Base-by-base conservation (phyloP, 2,329 filamentous ascomycete genomes). In the Fusarium sp. region DNA sequence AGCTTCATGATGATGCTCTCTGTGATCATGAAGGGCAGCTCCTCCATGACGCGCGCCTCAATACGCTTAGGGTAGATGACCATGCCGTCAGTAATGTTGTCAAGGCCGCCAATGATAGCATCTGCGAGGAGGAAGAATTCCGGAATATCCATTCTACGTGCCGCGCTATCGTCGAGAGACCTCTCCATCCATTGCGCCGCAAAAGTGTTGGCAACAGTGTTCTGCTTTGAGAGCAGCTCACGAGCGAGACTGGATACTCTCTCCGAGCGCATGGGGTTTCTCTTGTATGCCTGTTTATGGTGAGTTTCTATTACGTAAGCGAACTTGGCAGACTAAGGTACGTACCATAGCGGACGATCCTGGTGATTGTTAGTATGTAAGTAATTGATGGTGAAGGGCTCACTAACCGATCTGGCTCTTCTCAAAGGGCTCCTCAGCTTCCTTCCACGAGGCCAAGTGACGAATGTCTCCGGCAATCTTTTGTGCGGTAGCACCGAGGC, bases 401-500 rank as follows among this genome's bases (percentile, higher is more conserved):
- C 18, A 24, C 22, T 24, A 3, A 42, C 39, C 39, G 5, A 42
- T 42, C 48, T 68, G 61, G 18, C 46, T 38, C 9, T 46, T 53
- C 46, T 66, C 66, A 9, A 57, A 56, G 1, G 62, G 55, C 39
- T 95, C 92, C 76, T 97, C 94, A 55, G 96, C 84, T 79, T 97
- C 65, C 84, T 97, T 97, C 81, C 90, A 86, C 72, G 87, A 85
- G 5, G 91, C 91, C 43, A 95, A 83, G 75, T 93, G 90, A 45
- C 92, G 85, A 67, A 96, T 92, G 74, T 95, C 92, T 49, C 86
- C 86, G 36, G 89, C 87, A 63, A 97, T 95, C 62, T 58, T 66
- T 76, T 76, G 75, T 0, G 89, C 92, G 0, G 93, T 94, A n/a
- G 93, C 87, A 31, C 93, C 94, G 48, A 97, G 90, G 2, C 90